These are phyloP conservation scores for Abortiporus biennis DNA, from an alignment of 1,284 basidiomycete genomes.

Conservation along the genomic window DNA sequence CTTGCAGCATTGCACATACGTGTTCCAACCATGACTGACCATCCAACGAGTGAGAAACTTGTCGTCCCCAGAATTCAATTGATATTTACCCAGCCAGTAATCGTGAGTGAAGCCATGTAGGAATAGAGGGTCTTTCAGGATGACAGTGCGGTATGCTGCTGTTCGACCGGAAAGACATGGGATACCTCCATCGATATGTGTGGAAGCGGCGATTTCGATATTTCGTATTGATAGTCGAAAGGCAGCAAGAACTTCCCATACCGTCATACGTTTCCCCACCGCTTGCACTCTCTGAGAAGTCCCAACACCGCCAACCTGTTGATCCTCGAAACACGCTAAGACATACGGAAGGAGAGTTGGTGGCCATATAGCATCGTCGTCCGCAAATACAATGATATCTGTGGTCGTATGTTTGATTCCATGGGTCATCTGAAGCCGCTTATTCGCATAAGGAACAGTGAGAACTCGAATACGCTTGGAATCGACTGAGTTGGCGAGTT, in stretches of 20 bases:
- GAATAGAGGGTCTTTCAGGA: slow-evolving; percentile 90
- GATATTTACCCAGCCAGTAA: slow-evolving; percentile 89
- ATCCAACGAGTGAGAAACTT: slow-evolving; percentile 96
- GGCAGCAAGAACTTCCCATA: slow-evolving; percentile 91
- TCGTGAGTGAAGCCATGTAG: slow-evolving; percentile 90
- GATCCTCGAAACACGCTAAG: slow-evolving; percentile 90
- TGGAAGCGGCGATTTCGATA: slow-evolving; percentile 84
- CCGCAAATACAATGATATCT: slow-evolving; percentile 93
- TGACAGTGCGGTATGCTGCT: slow-evolving; percentile 88
- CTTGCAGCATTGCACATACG: slow-evolving; percentile 87
- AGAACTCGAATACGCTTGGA: slow-evolving; percentile 79
- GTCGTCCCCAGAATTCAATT: slow-evolving; percentile 89
- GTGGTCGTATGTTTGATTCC: slow-evolving; percentile 86
- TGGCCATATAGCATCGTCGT: slow-evolving; percentile 94
- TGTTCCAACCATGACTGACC: slow-evolving; percentile 93
- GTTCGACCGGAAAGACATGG: slow-evolving; percentile 90
- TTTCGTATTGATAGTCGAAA: slow-evolving; percentile 90
- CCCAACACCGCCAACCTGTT: slow-evolving; percentile 87
- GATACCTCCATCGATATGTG: slow-evolving; percentile 88
- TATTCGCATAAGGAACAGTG: slow-evolving; percentile 90
- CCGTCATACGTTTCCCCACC: slow-evolving; percentile 72
- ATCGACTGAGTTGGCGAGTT: slow-evolving; percentile 82
- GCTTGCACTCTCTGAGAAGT: slow-evolving; percentile 87
- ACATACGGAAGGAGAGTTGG: slow-evolving; percentile 80
- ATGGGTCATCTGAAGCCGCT: slow-evolving; percentile 88